Conservation (phyloP, 225 moss, liverwort and hornwort species). For the Rhytidiadelphus loreus region DNA sequence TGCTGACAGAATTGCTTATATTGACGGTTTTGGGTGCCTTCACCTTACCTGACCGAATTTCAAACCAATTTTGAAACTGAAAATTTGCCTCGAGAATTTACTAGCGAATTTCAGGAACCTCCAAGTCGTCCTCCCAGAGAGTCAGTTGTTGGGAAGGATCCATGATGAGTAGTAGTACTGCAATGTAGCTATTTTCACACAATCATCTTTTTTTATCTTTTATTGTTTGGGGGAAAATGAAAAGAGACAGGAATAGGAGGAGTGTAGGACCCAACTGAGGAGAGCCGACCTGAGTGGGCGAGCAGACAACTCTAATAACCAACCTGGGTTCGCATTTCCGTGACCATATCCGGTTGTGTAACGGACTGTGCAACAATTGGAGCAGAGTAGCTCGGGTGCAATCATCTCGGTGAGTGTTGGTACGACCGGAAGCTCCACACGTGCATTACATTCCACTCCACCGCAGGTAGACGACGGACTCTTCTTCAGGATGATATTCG, state of each 20-base stretch:
- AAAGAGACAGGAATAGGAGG: background rate
- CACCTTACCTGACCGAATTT: background rate
- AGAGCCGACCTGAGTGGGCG: too few relatives aligned
- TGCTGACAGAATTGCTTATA: too few relatives aligned
- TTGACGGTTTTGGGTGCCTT: too few relatives aligned
- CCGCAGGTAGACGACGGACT: background rate
- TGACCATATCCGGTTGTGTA: background rate
- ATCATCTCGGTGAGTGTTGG: background rate
- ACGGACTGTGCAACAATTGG: background rate
- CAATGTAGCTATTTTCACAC: background rate
- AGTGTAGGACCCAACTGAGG: background rate
- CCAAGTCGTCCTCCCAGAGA: background rate
- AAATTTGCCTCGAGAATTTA: background rate
- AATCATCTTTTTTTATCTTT: background rate
- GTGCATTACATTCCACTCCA: background rate
- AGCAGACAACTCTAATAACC: background rate
- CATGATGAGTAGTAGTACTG: background rate
- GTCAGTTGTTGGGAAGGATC: background rate
- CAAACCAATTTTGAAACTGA: background rate
- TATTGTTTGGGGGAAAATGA: background rate
- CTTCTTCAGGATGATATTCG: background rate
- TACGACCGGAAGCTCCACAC: background rate
- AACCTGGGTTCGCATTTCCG: background rate
- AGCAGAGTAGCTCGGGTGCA: background rate
- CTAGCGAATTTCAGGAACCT: background rate